Evolutionary conservation across 495 filamentous ascomycete genomes (phyloP), one percentile per base, ranked within the genome.

Genomic region (Aspergillus carlsbadensis): DNA sequence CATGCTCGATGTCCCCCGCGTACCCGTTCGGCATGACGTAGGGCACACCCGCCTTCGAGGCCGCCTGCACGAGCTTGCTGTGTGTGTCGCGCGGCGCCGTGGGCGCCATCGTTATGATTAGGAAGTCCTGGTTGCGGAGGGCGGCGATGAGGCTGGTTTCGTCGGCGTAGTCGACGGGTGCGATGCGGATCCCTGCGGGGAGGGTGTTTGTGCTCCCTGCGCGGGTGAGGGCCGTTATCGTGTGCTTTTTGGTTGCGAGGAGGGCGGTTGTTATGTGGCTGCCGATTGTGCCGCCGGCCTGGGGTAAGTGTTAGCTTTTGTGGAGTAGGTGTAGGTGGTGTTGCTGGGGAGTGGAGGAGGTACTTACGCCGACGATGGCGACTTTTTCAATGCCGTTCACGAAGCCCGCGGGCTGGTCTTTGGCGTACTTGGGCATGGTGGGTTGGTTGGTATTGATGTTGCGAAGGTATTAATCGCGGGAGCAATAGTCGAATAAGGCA

Each of bases 11-110:
- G 48, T 84, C 79, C 17, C 50, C 44, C 18, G 78, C 78, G 56
- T 66, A 88, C 47, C 74, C 75, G 65, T 87, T 87, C 15, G 87
- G 86, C 29, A 88, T 59, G 48, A 90, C 64, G 69, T 81, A 88
- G 0, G 65, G 68, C 0, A 90, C 82, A 4, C 78, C 78, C 1
- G 87, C 87, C 40, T 78, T 72, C 3, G 74, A 81, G 1, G 87
- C 87, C 1, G 86, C 86, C 2, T 75, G 59, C 54, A 87, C 65
- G 49, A 89, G 71, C 43, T 74, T 70, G 20, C 50, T 49, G 11
- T 84, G 75, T 1, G 66, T 72, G 1, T 75, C 73, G 5, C 58
- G 61, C 0, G 78, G 69, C 0, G 76, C 76, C 1, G 15, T 56
- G 6, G 70, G 66, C 11, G 51, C 41, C 56, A 88, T 63, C 5